Evolutionary conservation across 495 filamentous ascomycete genomes (phyloP).

Genomic region (Aspergillus hancockii): DNA sequence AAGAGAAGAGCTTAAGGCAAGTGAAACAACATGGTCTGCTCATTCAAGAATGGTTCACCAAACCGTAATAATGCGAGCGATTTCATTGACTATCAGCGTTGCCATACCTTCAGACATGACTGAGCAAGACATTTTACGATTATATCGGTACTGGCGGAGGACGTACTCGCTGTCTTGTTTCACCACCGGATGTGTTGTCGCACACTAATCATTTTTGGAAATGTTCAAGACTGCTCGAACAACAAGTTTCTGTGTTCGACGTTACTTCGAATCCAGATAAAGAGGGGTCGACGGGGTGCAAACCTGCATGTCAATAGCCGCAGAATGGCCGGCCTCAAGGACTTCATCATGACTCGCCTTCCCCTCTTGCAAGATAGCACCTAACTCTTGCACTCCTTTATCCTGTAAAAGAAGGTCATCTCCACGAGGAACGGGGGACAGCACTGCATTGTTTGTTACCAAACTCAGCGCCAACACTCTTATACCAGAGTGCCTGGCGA

Average conservation of each 20-base stretch:
- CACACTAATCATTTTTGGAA: slow-evolving; percentile 7
- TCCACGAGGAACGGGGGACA: slow-evolving; percentile 63
- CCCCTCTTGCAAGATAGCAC: slow-evolving; percentile 58
- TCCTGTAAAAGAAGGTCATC: slow-evolving; percentile 51
- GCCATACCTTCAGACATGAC: neutral
- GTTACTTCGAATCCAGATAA: slow-evolving; percentile 19
- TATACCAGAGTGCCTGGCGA: slow-evolving; percentile 70
- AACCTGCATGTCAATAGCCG: slow-evolving; percentile 71
- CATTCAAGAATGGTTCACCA: neutral
- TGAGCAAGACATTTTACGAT: neutral
- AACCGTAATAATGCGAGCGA: neutral
- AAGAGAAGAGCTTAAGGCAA: slow-evolving; percentile 50
- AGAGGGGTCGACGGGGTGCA: slow-evolving; percentile 6
- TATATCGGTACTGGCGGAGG: neutral
- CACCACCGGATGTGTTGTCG: neutral
- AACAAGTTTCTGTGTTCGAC: slow-evolving; percentile 39
- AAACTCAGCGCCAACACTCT: slow-evolving; percentile 72
- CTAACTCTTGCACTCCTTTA: slow-evolving; percentile 50
- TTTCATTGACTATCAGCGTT: neutral
- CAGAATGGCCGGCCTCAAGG: slow-evolving; percentile 60
- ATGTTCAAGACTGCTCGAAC: slow-evolving; percentile 29
- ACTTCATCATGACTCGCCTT: slow-evolving; percentile 76
- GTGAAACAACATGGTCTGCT: slow-evolving; percentile 18
- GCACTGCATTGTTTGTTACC: slow-evolving; percentile 73
- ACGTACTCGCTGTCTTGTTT: neutral